These are phyloP conservation scores for Nothophytophthora sp. DNA, from an alignment of 352 stramenopile species.

Conservation along the genomic window DNA sequence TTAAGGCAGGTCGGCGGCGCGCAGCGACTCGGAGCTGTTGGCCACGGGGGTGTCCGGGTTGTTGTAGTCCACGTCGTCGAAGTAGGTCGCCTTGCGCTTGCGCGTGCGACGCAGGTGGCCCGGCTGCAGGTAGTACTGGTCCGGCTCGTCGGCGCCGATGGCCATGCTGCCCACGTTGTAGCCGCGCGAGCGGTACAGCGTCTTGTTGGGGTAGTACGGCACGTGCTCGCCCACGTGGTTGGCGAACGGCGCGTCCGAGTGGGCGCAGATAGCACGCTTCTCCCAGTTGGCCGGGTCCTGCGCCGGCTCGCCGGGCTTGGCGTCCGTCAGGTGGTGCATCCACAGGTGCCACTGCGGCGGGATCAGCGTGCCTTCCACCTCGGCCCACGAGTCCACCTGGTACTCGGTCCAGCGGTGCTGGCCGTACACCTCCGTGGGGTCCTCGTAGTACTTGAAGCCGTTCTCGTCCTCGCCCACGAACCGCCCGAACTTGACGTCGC, in stretches of 20 bases:
- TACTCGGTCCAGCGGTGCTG: slow-evolving; percentile 88
- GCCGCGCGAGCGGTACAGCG: slow-evolving; percentile 73
- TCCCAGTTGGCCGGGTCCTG: slow-evolving; percentile 77
- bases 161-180: slow-evolving; percentile 80
- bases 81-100: slow-evolving; percentile 62
- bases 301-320: slow-evolving; percentile 47
- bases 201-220: slow-evolving; percentile 78
- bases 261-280: slow-evolving; percentile 51
- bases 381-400: slow-evolving; percentile 75
- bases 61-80: slow-evolving; percentile 87
- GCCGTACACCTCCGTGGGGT: slow-evolving; percentile 70
- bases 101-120: slow-evolving; percentile 69
- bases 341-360: slow-evolving; percentile 85
- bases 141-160: slow-evolving; percentile 55
- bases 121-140: slow-evolving; percentile 86
- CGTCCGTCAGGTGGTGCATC: slow-evolving; percentile 85
- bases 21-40: slow-evolving; percentile 51
- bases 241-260: slow-evolving; percentile 66
- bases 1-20: slow-evolving; percentile 70
- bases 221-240: slow-evolving; percentile 70
- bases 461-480: slow-evolving; percentile 82
- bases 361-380: slow-evolving; percentile 80
- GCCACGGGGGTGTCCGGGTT: slow-evolving; percentile 49
- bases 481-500: slow-evolving; percentile 88
- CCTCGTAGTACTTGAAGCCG: slow-evolving; percentile 89